phyloP scores from a whole-genome alignment of 2,329 filamentous ascomycete species.

The Fusarium goolgardi region DNA sequence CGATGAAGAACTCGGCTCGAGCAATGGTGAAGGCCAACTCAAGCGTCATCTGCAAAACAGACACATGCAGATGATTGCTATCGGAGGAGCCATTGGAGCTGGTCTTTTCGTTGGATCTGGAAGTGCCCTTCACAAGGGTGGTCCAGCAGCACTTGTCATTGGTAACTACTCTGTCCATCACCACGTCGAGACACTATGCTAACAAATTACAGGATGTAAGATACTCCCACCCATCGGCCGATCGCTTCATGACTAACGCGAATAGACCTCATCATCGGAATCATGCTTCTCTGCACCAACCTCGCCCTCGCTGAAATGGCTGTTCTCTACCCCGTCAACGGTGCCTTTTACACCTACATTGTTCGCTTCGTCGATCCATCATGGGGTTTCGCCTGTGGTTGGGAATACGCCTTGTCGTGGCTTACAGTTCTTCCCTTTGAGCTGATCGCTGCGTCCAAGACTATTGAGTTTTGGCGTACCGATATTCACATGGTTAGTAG shows the following conservation, averaged over 20 bases:
- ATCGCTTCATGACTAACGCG: background rate
- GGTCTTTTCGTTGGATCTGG: constrained; percentile 90
- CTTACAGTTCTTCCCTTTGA: constrained; percentile 85
- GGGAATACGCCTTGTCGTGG: constrained; percentile 95
- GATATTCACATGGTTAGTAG: constrained; percentile 62
- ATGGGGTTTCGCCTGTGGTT: constrained; percentile 95
- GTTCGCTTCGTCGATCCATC: constrained; percentile 92
- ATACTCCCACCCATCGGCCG: background rate
- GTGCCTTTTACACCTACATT: constrained; percentile 91
- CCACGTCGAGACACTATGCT: background rate
- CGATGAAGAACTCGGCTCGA: constrained; percentile 30
- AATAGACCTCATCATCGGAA: constrained; percentile 51
- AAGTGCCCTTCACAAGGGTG: constrained; percentile 74
- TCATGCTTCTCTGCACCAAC: constrained; percentile 66
- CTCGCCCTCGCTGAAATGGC: constrained; percentile 93
- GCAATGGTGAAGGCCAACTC: constrained; percentile 29
- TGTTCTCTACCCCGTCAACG: constrained; percentile 88
- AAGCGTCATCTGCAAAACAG: constrained; percentile 77
- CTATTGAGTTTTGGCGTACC: constrained; percentile 81
- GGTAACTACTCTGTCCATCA: constrained; percentile 58
- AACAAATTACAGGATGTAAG: constrained; percentile 23
- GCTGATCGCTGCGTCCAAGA: constrained; percentile 86
- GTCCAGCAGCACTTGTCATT: constrained; percentile 80
- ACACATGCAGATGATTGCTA: constrained; percentile 98
- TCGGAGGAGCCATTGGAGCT: constrained; percentile 71